These are phyloP conservation scores for Penium margaritaceum DNA, from an alignment of 139 green algal species.

Conservation along the genomic window DNA sequence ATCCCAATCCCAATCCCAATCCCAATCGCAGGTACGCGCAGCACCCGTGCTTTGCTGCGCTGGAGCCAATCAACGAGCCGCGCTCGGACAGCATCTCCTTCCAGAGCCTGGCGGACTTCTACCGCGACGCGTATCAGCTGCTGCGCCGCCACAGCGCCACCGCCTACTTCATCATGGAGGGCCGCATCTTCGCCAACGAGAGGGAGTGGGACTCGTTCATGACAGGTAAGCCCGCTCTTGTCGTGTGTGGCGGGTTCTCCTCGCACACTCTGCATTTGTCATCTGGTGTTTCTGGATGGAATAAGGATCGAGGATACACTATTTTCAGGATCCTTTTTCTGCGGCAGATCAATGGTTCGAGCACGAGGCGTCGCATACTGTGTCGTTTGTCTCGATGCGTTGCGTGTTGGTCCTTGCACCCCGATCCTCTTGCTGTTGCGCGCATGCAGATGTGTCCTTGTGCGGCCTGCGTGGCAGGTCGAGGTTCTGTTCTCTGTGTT, in stretches of 20 bases:
- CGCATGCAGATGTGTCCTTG: no score
- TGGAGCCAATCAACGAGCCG: conserved; percentile 36
- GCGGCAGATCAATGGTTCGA: no score
- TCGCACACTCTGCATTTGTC: not conserved
- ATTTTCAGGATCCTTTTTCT: no score
- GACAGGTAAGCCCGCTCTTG: not conserved
- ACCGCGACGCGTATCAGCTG: conserved; percentile 7
- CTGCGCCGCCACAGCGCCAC: not conserved
- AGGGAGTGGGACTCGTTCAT: conserved; percentile 30
- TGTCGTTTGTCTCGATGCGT: not conserved
- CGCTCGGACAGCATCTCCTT: not conserved
- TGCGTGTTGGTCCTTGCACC: not conserved
- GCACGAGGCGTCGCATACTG: not conserved
- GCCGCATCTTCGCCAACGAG: conserved; percentile 21
- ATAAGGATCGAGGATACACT: no score
- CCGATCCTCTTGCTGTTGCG: no score
- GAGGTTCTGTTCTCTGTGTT: no score
- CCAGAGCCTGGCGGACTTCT: not conserved
- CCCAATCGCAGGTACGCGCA: conserved; percentile 5
- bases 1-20: no score
- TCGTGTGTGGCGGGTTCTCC: not conserved
- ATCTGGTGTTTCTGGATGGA: not conserved
- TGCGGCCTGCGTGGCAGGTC: no score
- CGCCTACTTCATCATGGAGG: conserved; percentile 13
- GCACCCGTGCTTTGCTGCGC: not conserved